Conservation (phyloP, 331 rosid genomes). For the Arachis monticola region DNA sequence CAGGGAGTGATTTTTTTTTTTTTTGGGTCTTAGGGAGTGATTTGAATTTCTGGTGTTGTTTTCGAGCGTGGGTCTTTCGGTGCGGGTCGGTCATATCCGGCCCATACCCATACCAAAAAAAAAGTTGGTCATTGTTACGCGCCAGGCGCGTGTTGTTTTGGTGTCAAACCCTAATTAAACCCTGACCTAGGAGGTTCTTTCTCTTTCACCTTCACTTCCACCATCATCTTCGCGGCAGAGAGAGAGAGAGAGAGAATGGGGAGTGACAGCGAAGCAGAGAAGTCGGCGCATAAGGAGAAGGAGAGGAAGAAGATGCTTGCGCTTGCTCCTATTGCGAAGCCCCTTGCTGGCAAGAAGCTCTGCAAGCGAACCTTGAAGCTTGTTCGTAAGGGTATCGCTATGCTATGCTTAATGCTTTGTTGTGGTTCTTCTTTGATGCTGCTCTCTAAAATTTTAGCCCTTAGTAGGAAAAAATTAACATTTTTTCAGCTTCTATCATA, state of each 20-base stretch:
- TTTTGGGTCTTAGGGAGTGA: no score
- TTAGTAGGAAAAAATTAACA: not conserved
- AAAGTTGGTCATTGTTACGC: not conserved
- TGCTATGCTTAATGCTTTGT: not conserved
- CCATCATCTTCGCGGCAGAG: not conserved
- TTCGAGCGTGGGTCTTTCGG: no score
- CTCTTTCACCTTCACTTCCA: not conserved
- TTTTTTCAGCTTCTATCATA: not conserved
- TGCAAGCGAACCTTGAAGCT: conserved; percentile 88
- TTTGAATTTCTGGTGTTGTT: no score
- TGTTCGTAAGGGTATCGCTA: conserved; percentile 75
- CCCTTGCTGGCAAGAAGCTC: conserved; percentile 95
- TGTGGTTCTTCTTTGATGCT: not conserved
- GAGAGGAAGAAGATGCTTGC: conserved; percentile 81
- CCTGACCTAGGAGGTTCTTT: not conserved
- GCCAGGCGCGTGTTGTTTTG: not conserved
- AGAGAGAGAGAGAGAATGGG: conserved; percentile 53
- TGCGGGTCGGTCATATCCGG: no score
- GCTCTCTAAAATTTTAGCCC: not conserved
- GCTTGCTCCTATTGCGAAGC: conserved; percentile 86
- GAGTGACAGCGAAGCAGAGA: conserved; percentile 83
- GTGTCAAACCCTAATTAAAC: conserved; percentile 26
- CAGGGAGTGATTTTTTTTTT: no score
- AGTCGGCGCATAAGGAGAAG: conserved; percentile 72
- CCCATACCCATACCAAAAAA: not conserved